phyloP scores from a whole-genome alignment of 2,329 filamentous ascomycete genomes.

The Thelonectria rubi region DNA sequence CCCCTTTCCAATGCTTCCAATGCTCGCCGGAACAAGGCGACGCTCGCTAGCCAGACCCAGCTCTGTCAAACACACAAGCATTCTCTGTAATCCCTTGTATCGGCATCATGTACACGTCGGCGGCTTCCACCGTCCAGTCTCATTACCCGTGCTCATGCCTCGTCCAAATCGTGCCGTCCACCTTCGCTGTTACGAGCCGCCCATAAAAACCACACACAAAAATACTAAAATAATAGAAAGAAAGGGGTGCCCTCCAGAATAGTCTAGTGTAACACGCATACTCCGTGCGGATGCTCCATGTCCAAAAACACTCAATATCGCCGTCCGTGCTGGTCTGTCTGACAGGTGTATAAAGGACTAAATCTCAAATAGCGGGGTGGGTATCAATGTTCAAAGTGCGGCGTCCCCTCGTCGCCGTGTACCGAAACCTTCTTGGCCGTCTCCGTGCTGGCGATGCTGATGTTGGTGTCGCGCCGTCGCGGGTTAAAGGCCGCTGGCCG shows the following conservation, averaged over 20 bases:
- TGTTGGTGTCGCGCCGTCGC: conserved; percentile 66
- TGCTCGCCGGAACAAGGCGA: too few species aligned
- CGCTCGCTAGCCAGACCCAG: too few species aligned
- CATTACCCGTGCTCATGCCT: conserved; percentile 25
- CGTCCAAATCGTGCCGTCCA: conserved; percentile 31
- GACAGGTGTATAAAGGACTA: conserved; percentile 31
- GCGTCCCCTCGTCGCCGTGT: conserved; percentile 46
- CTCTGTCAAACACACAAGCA: conserved; percentile 9
- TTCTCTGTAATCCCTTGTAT: conserved; percentile 16
- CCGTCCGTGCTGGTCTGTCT: conserved; percentile 27
- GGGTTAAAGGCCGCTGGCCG: conserved; percentile 48
- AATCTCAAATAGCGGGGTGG: conserved; percentile 33
- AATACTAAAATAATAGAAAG: conserved; percentile 20
- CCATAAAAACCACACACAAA: conserved; percentile 25
- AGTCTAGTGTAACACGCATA: conserved; percentile 39
- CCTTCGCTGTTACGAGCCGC: conserved; percentile 27
- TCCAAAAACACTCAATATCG: conserved; percentile 31
- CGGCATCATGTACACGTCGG: conserved; percentile 15
- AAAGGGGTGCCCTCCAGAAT: conserved; percentile 23
- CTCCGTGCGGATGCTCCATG: conserved; percentile 32
- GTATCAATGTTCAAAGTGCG: conserved; percentile 41
- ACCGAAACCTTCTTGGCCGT: conserved; percentile 67
- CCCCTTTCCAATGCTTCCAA: too few species aligned
- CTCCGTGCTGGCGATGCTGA: conserved; percentile 68
- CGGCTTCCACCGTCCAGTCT: conserved; percentile 21